These are phyloP conservation scores for Pseudodiploospora longispora DNA, from an alignment of 2,329 filamentous ascomycete species.

Conservation along the genomic window DNA sequence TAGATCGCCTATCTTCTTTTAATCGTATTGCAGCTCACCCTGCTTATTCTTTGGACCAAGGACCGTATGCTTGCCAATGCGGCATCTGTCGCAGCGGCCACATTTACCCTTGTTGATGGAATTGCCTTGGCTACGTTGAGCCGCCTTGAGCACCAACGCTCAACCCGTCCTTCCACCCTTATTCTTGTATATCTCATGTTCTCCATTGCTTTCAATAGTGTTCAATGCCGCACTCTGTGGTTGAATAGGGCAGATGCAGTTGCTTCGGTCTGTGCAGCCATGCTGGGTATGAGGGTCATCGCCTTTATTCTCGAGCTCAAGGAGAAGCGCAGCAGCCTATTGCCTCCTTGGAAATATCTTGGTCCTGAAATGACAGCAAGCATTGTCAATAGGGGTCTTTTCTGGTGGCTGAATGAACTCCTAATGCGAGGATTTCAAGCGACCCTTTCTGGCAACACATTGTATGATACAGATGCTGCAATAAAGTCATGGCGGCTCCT, in stretches of 20 bases:
- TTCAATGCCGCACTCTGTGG: conserved; percentile 22
- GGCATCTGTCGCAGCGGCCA: conserved; percentile 8
- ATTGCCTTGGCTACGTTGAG: conserved; percentile 18
- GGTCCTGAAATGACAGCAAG: conserved; percentile 23
- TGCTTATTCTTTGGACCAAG: conserved; percentile 1
- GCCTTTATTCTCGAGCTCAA: conserved; percentile 21
- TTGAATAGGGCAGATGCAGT: conserved; percentile 11
- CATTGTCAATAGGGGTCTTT: conserved; percentile 21
- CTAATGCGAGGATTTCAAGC: conserved; percentile 18
- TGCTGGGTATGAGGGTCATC: conserved; percentile 18
- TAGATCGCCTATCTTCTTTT: not conserved
- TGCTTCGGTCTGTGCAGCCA: conserved; percentile 17
- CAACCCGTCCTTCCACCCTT: conserved; percentile 23
- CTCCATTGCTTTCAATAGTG: conserved; percentile 22
- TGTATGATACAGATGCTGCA: conserved; percentile 27
- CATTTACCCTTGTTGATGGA: conserved; percentile 20
- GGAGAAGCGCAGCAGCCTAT: conserved; percentile 18
- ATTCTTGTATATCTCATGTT: conserved; percentile 21
- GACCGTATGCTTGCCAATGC: not conserved
- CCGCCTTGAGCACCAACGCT: conserved; percentile 22
- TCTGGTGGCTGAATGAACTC: conserved; percentile 24
- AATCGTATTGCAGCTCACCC: not conserved
- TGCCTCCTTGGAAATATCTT: conserved; percentile 11
- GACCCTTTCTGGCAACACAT: conserved; percentile 21
- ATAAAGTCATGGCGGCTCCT: conserved; percentile 7